phyloP scores from a whole-genome alignment of 2,329 filamentous ascomycete species.

The Alternaria dauci region DNA sequence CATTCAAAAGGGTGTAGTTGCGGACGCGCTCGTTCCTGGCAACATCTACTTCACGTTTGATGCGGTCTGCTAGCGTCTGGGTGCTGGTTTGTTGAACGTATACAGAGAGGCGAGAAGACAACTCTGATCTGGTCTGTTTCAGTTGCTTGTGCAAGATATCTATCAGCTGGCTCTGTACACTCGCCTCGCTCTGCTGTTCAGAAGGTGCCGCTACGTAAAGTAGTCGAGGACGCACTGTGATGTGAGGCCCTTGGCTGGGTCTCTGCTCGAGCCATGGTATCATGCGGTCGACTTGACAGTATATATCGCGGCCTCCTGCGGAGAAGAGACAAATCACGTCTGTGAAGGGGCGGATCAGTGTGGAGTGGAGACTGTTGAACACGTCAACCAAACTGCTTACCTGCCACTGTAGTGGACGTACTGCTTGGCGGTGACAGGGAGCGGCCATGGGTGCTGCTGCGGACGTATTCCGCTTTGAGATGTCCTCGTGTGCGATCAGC shows the following conservation, averaged over 20 bases:
- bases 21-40: background rate
- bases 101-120: background rate
- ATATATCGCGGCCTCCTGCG: background rate
- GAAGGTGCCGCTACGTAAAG: background rate
- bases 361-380: background rate
- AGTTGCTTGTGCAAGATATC: background rate
- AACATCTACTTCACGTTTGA: slow-evolving; percentile 2
- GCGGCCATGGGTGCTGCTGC: background rate
- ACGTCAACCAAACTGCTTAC: background rate
- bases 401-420: background rate
- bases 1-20: slow-evolving; percentile 1
- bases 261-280: slow-evolving; percentile 2
- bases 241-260: background rate
- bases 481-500: background rate
- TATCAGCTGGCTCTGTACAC: slow-evolving; percentile 1
- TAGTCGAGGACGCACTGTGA: background rate
- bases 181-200: slow-evolving; percentile 1
- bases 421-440: background rate
- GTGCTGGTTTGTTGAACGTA: background rate
- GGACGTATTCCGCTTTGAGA: slow-evolving; percentile 5
- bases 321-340: slow-evolving; percentile 3
- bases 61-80: slow-evolving; percentile 1
- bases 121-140: slow-evolving; percentile 2
- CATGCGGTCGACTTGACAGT: background rate
- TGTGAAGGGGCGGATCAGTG: slow-evolving; percentile 1